Conservation (phyloP, 441 rosid genomes). For the Raphanus hybrid region DNA sequence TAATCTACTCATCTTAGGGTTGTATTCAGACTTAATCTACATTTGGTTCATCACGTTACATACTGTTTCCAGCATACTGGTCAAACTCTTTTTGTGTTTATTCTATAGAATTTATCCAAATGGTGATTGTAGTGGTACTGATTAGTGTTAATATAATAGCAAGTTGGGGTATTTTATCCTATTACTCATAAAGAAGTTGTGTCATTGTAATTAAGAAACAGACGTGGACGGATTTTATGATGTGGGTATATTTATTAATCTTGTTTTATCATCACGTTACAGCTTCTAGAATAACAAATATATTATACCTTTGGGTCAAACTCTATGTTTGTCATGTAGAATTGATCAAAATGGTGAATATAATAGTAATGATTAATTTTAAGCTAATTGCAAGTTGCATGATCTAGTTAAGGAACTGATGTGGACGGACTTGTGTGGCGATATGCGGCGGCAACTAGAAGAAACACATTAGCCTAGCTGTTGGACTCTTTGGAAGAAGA, state of each 20-base stretch:
- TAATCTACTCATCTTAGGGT: constrained; percentile 33
- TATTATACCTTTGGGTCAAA: constrained; percentile 18
- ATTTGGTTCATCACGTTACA: not conserved
- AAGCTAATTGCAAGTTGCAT: constrained; percentile 20
- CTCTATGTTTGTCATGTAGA: constrained; percentile 21
- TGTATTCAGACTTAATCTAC: constrained; percentile 2
- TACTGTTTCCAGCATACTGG: not conserved
- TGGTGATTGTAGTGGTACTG: constrained; percentile 1
- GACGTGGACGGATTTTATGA: not conserved
- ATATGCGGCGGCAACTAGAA: constrained; percentile 16
- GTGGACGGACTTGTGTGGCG: constrained; percentile 20
- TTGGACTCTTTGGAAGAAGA: constrained; percentile 17
- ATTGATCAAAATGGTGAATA: constrained; percentile 4
- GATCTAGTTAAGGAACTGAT: constrained; percentile 17
- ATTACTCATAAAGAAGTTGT: not conserved
- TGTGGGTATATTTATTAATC: not conserved
- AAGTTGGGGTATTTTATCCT: constrained; percentile 4
- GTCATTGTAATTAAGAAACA: not conserved
- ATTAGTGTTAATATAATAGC: constrained; percentile 18
- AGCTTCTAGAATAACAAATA: not conserved
- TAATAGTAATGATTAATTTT: not conserved
- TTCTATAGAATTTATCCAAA: constrained; percentile 7
- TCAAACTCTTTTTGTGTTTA: too few relatives aligned
- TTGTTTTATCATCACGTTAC: constrained; percentile 22
- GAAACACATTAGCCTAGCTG: constrained; percentile 3